phyloP scores from a whole-genome alignment of 768 basidiomycete genomes.

The Lactifluus volemus region DNA sequence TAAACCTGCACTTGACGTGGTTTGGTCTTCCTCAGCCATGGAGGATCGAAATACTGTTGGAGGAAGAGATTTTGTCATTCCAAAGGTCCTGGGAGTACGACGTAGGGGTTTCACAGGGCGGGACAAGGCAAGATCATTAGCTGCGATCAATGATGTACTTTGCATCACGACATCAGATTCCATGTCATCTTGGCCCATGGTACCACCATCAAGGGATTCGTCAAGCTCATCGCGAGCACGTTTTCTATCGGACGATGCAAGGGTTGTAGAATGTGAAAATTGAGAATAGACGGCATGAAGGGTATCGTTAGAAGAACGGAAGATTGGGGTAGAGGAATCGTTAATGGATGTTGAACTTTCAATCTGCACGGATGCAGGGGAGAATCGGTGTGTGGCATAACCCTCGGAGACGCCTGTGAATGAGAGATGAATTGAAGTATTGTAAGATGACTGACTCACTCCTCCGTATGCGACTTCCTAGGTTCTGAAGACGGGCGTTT shows the following conservation, averaged over 20 bases:
- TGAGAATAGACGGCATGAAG: constrained; percentile 40
- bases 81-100: constrained; percentile 20
- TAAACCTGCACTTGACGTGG: background rate
- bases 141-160: constrained; percentile 6
- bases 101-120: constrained; percentile 33
- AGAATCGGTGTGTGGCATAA: constrained; percentile 32
- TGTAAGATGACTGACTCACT: constrained; percentile 31
- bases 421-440: constrained; percentile 24
- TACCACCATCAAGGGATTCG: constrained; percentile 11
- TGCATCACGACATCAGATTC: background rate
- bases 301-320: constrained; percentile 49
- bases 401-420: constrained; percentile 51
- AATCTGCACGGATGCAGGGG: background rate
- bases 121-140: constrained; percentile 18
- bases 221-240: constrained; percentile 26
- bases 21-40: background rate
- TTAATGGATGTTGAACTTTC: constrained; percentile 3
- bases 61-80: constrained; percentile 17
- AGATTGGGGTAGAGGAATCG: constrained; percentile 27
- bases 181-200: background rate
- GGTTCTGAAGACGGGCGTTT: constrained; percentile 43
- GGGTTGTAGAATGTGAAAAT: constrained; percentile 22
- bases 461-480: constrained; percentile 52
- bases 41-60: constrained; percentile 5
- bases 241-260: constrained; percentile 28